These are phyloP conservation scores for Hypsizygus ulmarius DNA, from an alignment of 1,284 basidiomycete genomes.

Conservation along the genomic window DNA sequence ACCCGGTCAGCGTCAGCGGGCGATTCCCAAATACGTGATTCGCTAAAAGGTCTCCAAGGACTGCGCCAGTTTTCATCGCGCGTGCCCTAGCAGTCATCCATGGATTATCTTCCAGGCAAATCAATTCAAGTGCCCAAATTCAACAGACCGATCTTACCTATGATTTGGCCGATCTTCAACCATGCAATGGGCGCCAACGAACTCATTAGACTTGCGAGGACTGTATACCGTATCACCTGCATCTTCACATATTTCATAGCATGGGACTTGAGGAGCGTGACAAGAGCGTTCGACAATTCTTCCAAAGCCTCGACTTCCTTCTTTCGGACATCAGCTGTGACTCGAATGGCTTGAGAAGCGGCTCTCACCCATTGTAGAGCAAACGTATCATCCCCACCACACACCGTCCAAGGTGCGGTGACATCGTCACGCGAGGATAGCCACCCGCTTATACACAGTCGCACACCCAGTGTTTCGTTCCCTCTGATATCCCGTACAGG, in stretches of 20 bases:
- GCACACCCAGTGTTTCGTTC: conserved; percentile 48
- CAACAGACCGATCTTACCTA: conserved; percentile 36
- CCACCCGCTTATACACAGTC: conserved; percentile 60
- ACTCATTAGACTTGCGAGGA: conserved; percentile 48
- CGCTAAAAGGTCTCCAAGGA: conserved; percentile 51
- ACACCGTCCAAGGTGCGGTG: conserved; percentile 51
- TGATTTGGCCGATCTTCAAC: conserved; percentile 52
- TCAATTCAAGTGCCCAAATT: neutral
- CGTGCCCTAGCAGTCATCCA: conserved; percentile 56
- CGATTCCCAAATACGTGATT: conserved; percentile 54
- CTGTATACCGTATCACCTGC: conserved; percentile 49
- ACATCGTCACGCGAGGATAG: conserved; percentile 44
- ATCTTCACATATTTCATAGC: conserved; percentile 50
- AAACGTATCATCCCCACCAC: conserved; percentile 52
- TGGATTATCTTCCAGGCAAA: conserved; percentile 45
- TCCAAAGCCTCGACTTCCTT: conserved; percentile 57
- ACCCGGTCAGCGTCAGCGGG: conserved; percentile 55
- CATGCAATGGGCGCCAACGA: conserved; percentile 52
- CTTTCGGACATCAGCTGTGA: neutral
- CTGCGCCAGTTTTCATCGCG: conserved; percentile 53
- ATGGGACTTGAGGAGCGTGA: conserved; percentile 44
- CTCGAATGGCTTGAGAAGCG: neutral
- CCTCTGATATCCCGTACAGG: conserved; percentile 36
- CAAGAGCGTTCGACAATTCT: conserved; percentile 48
- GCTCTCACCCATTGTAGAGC: conserved; percentile 55